These are phyloP conservation scores for Starmerella apis DNA, from an alignment of 805 yeast genomes.

Conservation along the genomic window DNA sequence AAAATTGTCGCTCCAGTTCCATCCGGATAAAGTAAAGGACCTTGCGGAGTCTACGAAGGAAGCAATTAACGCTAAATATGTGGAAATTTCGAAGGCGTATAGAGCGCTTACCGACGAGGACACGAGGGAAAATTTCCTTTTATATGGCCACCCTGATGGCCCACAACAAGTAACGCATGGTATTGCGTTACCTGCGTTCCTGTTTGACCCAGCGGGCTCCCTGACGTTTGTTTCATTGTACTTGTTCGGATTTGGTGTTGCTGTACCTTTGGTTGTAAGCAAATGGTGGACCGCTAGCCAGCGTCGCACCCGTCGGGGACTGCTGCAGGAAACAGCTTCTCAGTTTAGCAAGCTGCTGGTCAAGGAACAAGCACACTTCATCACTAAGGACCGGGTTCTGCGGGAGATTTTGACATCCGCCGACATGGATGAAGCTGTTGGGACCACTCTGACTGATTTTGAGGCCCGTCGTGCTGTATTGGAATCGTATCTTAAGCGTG, in stretches of 20 bases:
- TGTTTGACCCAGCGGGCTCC: conserved; percentile 73
- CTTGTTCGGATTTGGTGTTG: conserved; percentile 59
- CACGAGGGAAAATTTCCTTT: conserved; percentile 67
- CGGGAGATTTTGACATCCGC: conserved; percentile 50
- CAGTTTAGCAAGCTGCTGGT: conserved; percentile 58
- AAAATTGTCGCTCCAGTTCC: conserved; percentile 75
- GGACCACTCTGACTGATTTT: conserved; percentile 35
- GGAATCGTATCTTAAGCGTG: conserved; percentile 49
- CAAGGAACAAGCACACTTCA: conserved; percentile 44
- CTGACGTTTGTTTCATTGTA: conserved; percentile 56
- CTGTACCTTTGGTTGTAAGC: conserved; percentile 72
- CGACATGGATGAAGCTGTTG: conserved; percentile 41
- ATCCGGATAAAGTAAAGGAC: conserved; percentile 77
- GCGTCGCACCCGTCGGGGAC: conserved; percentile 68
- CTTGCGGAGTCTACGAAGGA: conserved; percentile 44
- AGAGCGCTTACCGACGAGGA: conserved; percentile 87
- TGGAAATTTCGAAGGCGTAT: conserved; percentile 80
- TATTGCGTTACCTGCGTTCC: conserved; percentile 84
- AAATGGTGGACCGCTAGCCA: conserved; percentile 84
- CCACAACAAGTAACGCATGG: conserved; percentile 86
- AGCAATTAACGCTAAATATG: conserved; percentile 67
- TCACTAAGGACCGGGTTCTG: conserved; percentile 47
- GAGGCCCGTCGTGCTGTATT: conserved; percentile 45
- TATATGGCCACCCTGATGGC: conserved; percentile 97
- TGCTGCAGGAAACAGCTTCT: conserved; percentile 77